A percentile compares a stretch with the other conserved stretches of the same genome.
phyloP scores from a whole-genome alignment of 495 filamentous ascomycete genomes.

The Xanthoparmelia taractica region DNA sequence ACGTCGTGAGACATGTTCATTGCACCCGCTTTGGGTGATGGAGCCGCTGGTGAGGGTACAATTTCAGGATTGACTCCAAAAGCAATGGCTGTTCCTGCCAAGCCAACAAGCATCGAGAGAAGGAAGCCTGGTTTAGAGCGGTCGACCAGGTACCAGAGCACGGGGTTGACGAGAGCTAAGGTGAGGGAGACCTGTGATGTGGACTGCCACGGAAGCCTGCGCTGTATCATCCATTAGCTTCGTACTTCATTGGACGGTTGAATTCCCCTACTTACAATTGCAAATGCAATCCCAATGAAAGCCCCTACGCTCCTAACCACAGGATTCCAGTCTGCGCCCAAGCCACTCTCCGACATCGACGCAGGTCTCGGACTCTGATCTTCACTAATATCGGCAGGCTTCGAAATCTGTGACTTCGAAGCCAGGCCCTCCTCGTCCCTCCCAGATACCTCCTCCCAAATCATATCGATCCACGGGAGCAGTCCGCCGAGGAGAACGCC shows the following conservation, averaged over 20 bases:
- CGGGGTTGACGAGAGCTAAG: slow-evolving; percentile 84
- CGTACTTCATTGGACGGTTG: slow-evolving; percentile 2
- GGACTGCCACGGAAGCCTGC: slow-evolving; percentile 85
- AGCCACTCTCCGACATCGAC: slow-evolving; percentile 27
- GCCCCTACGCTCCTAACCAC: slow-evolving; percentile 83
- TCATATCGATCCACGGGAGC: slow-evolving; percentile 74
- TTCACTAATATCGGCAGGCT: slow-evolving; percentile 21
- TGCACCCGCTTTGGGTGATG: slow-evolving; percentile 18
- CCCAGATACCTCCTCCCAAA: slow-evolving; percentile 42
- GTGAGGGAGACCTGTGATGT: slow-evolving; percentile 87
- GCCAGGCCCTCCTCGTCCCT: slow-evolving; percentile 19
- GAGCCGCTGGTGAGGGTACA: slow-evolving; percentile 55
- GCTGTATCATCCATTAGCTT: slow-evolving; percentile 38
- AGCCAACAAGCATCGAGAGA: slow-evolving; percentile 60
- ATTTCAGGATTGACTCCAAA: slow-evolving; percentile 66
- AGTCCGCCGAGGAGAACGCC: slow-evolving; percentile 70
- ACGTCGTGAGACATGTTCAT: slow-evolving; percentile 30
- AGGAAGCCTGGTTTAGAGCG: slow-evolving; percentile 77
- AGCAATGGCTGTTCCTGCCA: slow-evolving; percentile 64
- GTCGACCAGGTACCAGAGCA: slow-evolving; percentile 93
- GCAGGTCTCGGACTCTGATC: slow-evolving; percentile 27
- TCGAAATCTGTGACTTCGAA: slow-evolving; percentile 5
- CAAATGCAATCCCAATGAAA: slow-evolving; percentile 93
- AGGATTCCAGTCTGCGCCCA: slow-evolving; percentile 67
- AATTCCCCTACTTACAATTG: slow-evolving; percentile 58